Conservation (phyloP, 148 eudicot genomes). For the Fagopyrum homotropicum region DNA sequence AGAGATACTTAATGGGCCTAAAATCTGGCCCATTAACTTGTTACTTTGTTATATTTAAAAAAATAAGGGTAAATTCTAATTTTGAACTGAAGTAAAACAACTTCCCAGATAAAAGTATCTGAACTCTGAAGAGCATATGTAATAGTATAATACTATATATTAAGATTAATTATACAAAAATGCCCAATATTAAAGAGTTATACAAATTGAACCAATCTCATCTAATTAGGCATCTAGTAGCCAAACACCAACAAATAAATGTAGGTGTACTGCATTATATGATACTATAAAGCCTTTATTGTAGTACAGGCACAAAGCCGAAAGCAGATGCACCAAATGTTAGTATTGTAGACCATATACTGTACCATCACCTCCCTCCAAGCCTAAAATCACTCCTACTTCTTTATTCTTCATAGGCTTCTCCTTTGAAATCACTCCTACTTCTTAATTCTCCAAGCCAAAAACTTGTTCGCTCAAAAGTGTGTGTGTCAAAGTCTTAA, state of each 20-base stretch:
- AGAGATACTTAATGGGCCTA: no score
- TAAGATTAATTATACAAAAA: neutral
- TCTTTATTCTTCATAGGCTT: constrained; percentile 1
- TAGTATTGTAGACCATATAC: constrained; percentile 3
- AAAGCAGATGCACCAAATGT: constrained; percentile 7
- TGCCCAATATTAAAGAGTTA: constrained; percentile 5
- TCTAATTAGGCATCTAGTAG: constrained; percentile 15
- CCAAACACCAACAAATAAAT: neutral
- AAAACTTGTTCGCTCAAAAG: no score
- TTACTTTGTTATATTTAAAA: no score
- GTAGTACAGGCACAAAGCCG: constrained; percentile 8
- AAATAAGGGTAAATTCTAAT: no score
- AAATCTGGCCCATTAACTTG: no score
- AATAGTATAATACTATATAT: constrained; percentile 15
- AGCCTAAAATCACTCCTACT: neutral
- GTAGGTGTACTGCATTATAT: neutral
- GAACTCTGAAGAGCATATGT: no score
- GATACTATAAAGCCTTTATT: constrained; percentile 11
- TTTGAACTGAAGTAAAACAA: no score
- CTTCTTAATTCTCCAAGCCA: no score
- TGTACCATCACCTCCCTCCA: neutral
- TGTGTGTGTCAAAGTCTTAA: no score
- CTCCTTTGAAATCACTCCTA: neutral
- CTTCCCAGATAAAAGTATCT: neutral
- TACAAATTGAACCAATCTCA: neutral